Base-by-base conservation (phyloP, 2,329 filamentous ascomycete genomes). In the Gaeumannomyces sp. region DNA sequence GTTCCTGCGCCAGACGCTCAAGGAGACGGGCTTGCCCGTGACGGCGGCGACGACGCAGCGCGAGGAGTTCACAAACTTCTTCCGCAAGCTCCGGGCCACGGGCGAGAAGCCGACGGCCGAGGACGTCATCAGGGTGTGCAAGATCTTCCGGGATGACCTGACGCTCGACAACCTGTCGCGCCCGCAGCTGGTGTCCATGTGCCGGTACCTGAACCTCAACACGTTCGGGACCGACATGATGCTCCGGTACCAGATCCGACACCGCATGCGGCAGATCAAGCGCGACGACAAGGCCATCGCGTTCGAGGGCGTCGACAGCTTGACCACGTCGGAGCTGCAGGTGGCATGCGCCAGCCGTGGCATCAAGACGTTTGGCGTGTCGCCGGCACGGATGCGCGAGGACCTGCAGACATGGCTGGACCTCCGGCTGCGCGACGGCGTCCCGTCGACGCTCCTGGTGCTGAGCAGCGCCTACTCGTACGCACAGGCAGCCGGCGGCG, bases 241-340 rank as follows among this genome's bases (percentile, higher is more conserved):
- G 90, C 88, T 99, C 63, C 91, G 95, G 64, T 99, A 99, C 80
- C 93, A 96, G 76, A 88, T 99, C 72, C 92, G 95, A 66, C 93
- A 98, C 79, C 91, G 94, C 68, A 99, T 99, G 95, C 88, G 94
- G 72, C 95, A 99, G 79, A 98, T 98, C 83, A 99, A 99, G 87
- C 89, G 94, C 68, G 95, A 99, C 73, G 95, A 99, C 79, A 89
- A 89, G 70, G 93, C 93, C 68, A 99, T 99, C 74, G 90, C 88
- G 75, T 97, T 89, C 73, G 95, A 99, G 78, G 93, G 95, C 45
- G 89, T 99, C 35, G 93, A 96, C 67, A 93, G 90, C 64, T 85
- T 99, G 63, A 96, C 93, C n/a, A 93, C 98, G 0, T 85, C 89
- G 2, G 95, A 99, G 77, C 84, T 99, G 60, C 95, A 98, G 80